Evolutionary conservation across 2,329 filamentous ascomycete species (phyloP).

Genomic region (Botrytis tulipae): DNA sequence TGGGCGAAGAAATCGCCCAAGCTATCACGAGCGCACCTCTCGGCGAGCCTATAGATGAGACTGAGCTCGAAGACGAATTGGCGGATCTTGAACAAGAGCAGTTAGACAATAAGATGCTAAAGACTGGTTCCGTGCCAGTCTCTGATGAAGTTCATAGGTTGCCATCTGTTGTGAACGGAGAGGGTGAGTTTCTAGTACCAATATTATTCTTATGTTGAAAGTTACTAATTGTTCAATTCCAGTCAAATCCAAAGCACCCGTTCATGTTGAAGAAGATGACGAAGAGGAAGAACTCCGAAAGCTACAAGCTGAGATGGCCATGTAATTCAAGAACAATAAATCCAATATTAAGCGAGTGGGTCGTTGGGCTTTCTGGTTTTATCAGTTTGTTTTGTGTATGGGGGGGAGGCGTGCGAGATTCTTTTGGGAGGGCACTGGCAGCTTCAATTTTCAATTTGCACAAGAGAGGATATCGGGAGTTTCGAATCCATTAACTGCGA

Average conservation of each 20-base stretch:
- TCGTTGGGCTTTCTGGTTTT: constrained; percentile 27
- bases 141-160: constrained; percentile 73
- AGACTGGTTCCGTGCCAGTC: constrained; percentile 81
- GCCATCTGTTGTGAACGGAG: constrained; percentile 70
- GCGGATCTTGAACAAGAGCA: constrained; percentile 86
- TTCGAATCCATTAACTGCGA: constrained; percentile 23
- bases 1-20: constrained; percentile 88
- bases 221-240: constrained; percentile 24
- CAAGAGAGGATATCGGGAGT: constrained; percentile 24
- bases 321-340: constrained; percentile 51
- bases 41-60: constrained; percentile 74
- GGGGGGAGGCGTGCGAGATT: constrained; percentile 29
- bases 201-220: background rate
- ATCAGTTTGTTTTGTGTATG: constrained; percentile 26
- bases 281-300: constrained; percentile 93
- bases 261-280: constrained; percentile 74
- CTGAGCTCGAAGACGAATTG: constrained; percentile 81
- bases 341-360: constrained; percentile 19
- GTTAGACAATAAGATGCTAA: constrained; percentile 90
- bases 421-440: constrained; percentile 32
- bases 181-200: constrained; percentile 60
- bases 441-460: constrained; percentile 27
- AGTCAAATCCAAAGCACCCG: constrained; percentile 53
- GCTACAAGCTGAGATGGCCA: constrained; percentile 95
- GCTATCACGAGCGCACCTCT: constrained; percentile 73